Conservation (phyloP, 2,329 filamentous ascomycete species). For the Pseudocercospora pini-densiflorae region DNA sequence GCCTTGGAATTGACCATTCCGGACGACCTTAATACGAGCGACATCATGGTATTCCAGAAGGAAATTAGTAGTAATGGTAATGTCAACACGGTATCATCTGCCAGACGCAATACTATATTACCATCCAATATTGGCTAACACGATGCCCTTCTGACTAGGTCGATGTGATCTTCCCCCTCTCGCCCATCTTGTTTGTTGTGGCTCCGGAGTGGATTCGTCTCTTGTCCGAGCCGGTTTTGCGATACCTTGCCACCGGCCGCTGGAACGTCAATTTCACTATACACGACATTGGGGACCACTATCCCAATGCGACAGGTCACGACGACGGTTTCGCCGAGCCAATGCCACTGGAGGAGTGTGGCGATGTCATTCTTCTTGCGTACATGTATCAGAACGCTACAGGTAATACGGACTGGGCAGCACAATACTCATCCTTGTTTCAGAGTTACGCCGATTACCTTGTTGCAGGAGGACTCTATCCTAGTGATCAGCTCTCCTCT, state of each 20-base stretch:
- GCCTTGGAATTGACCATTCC: slow-evolving; percentile 56
- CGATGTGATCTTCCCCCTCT: slow-evolving; percentile 37
- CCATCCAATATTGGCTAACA: not conserved
- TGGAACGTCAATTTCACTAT: slow-evolving; percentile 27
- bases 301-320: slow-evolving; percentile 38
- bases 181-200: slow-evolving; percentile 34
- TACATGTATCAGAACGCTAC: slow-evolving; percentile 52
- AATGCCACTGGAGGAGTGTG: slow-evolving; percentile 33
- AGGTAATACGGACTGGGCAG: slow-evolving; percentile 61
- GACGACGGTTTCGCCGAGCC: slow-evolving; percentile 49
- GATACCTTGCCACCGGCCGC: slow-evolving; percentile 27
- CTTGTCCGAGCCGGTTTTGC: slow-evolving; percentile 9
- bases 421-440: slow-evolving; percentile 55
- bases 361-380: slow-evolving; percentile 25
- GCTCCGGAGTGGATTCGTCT: slow-evolving; percentile 25
- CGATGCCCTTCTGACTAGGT: not conserved
- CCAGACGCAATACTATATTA: not conserved
- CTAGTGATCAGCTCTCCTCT: slow-evolving; percentile 53
- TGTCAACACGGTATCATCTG: slow-evolving; percentile 31
- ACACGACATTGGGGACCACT: slow-evolving; percentile 34
- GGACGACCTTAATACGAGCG: slow-evolving; percentile 44
- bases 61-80: slow-evolving; percentile 54
- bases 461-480: slow-evolving; percentile 57
- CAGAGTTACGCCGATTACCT: slow-evolving; percentile 60
- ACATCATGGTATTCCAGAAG: slow-evolving; percentile 56